Percentiles rank a stretch among this genome's conserved stretches.
phyloP scores from a whole-genome alignment of 78 protist genomes.

The Dictyostelium brefeldianum region DNA sequence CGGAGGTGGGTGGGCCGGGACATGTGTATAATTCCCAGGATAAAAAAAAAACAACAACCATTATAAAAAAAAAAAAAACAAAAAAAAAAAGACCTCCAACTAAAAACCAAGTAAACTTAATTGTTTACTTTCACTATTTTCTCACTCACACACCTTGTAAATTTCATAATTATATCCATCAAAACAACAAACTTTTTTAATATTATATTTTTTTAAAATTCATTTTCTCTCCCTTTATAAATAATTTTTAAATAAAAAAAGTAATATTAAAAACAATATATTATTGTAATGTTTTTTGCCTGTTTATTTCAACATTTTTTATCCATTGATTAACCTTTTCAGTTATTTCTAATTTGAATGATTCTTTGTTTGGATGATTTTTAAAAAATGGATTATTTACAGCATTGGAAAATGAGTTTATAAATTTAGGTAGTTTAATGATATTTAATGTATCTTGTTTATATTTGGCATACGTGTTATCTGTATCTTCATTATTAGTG shows the following conservation, averaged over 20 bases:
- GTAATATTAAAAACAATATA: not conserved
- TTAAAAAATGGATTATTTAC: slow-evolving; percentile 44
- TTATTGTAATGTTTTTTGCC: no score
- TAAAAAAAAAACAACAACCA: not conserved
- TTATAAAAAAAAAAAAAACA: no score
- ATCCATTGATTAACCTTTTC: slow-evolving; percentile 45
- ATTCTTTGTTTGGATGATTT: not conserved
- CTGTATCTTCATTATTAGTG: not conserved
- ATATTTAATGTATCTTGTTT: slow-evolving; percentile 16
- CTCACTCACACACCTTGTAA: no score
- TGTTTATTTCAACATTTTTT: not conserved
- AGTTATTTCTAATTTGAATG: slow-evolving; percentile 27
- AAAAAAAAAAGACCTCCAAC: no score
- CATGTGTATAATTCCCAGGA: no score
- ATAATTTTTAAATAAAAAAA: not conserved
- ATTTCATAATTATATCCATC: no score
- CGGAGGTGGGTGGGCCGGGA: no score
- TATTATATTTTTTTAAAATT: no score
- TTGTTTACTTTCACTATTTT: not conserved
- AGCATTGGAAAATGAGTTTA: slow-evolving; percentile 68
- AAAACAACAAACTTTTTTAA: no score
- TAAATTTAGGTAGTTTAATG: slow-evolving; percentile 56
- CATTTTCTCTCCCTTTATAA: no score
- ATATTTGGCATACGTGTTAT: not conserved
- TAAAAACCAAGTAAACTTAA: not conserved